A percentile compares a stretch with the other conserved stretches of the same genome.
phyloP scores from a whole-genome alignment of 768 basidiomycete species.

The Leccinum fibrillosum region DNA sequence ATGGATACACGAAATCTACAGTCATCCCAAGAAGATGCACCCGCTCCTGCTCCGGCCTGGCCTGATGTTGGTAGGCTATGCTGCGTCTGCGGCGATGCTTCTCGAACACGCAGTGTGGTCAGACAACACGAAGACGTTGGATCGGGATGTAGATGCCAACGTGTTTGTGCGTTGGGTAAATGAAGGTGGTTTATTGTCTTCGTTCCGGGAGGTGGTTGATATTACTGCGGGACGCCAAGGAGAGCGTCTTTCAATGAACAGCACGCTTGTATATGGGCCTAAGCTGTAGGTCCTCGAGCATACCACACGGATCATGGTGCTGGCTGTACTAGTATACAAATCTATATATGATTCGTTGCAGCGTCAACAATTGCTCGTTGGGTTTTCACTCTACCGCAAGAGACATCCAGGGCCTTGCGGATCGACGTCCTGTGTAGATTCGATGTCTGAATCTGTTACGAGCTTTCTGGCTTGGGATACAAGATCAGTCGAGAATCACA shows the following conservation, averaged over 20 bases:
- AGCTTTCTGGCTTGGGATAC: constrained; percentile 4
- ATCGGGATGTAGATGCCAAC: constrained; percentile 44
- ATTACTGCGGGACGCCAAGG: background rate
- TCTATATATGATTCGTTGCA: background rate
- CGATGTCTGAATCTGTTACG: background rate
- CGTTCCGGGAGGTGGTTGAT: constrained; percentile 23
- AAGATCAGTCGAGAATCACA: constrained; percentile 1
- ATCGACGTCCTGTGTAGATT: background rate
- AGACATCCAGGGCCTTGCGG: background rate
- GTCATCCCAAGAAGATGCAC: constrained; percentile 31
- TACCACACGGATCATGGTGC: background rate
- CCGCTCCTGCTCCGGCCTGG: constrained; percentile 55
- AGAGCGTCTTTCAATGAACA: constrained; percentile 16
- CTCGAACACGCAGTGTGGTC: constrained; percentile 73
- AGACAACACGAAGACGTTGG: constrained; percentile 23
- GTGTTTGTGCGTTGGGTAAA: constrained; percentile 53
- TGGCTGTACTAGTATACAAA: background rate
- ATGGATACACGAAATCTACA: constrained; percentile 40
- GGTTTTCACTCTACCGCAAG: background rate
- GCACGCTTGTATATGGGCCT: constrained; percentile 14
- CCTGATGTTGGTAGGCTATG: constrained; percentile 54
- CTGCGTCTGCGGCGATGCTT: constrained; percentile 53
- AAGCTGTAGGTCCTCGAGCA: constrained; percentile 13
- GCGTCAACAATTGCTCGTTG: background rate
- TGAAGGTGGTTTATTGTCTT: constrained; percentile 33